Evolutionary conservation across 2,329 filamentous ascomycete genomes (phyloP).

Genomic region (Penicillium capsulatum): DNA sequence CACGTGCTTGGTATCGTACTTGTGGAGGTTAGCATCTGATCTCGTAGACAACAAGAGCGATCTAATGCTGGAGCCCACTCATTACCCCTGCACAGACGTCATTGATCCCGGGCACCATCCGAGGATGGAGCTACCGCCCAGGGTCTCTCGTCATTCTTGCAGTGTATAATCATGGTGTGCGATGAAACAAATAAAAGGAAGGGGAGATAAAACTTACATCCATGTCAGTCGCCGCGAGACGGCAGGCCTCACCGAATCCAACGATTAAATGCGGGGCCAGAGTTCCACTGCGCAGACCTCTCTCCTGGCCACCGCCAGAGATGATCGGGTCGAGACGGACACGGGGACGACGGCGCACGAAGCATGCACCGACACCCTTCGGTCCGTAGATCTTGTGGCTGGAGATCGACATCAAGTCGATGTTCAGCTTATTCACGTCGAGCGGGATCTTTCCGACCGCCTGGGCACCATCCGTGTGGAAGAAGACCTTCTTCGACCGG

Average conservation of each 20-base stretch:
- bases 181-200: too few relatives aligned
- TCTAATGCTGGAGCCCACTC: slow-evolving; percentile 38
- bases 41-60: background rate
- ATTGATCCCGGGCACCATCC: slow-evolving; percentile 47
- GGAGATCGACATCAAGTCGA: slow-evolving; percentile 98
- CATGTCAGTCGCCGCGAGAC: slow-evolving; percentile 86
- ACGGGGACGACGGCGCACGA: slow-evolving; percentile 83
- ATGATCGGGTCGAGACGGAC: slow-evolving; percentile 96
- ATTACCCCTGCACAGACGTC: slow-evolving; percentile 65
- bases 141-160: slow-evolving; percentile 60
- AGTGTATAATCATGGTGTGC: slow-evolving; percentile 79
- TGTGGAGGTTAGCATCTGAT: slow-evolving; percentile 9
- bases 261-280: slow-evolving; percentile 83
- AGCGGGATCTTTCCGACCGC: slow-evolving; percentile 98
- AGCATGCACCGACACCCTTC: slow-evolving; percentile 95
- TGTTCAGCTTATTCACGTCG: slow-evolving; percentile 95
- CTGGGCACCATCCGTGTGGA: slow-evolving; percentile 95
- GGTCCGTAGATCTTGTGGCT: slow-evolving; percentile 98
- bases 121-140: slow-evolving; percentile 46
- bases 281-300: slow-evolving; percentile 90
- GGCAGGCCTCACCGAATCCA: slow-evolving; percentile 92
- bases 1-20: slow-evolving; percentile 92
- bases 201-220: slow-evolving; percentile 58
- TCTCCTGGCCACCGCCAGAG: slow-evolving; percentile 91
- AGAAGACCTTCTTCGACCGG: slow-evolving; percentile 88